Conservation (phyloP, 176 grass and related monocot genomes). For the Calamus simplicifolius region DNA sequence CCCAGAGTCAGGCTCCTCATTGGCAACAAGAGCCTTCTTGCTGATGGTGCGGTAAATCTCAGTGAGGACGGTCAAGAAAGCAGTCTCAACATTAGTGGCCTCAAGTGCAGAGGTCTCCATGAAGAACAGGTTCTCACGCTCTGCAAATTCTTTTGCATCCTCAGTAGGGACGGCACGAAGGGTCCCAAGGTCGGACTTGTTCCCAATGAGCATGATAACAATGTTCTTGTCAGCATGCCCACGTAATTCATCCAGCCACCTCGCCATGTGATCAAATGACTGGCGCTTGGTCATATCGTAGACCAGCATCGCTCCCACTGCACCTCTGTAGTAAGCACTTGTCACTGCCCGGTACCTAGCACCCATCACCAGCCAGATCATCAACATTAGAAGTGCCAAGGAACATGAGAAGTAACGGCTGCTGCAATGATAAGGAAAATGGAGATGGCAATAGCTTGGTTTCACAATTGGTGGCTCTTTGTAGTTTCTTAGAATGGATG, state of each 20-base stretch:
- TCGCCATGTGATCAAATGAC: neutral
- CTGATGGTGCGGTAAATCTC: neutral
- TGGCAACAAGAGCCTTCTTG: constrained; percentile 1
- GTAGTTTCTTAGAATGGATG: too few relatives aligned
- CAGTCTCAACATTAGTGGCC: too few relatives aligned
- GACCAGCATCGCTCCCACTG: neutral
- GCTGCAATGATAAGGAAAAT: too few relatives aligned
- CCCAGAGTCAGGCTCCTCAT: neutral
- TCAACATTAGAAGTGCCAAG: too few relatives aligned
- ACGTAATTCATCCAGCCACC: neutral
- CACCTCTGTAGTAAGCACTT: constrained; percentile 7
- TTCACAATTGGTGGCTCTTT: too few relatives aligned
- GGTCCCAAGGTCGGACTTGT: too few relatives aligned
- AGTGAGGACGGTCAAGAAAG: neutral
- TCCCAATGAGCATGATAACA: too few relatives aligned
- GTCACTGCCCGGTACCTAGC: constrained; percentile 1
- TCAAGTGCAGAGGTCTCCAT: constrained; percentile 2
- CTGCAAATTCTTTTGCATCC: neutral
- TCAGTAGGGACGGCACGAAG: too few relatives aligned
- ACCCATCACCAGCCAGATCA: too few relatives aligned
- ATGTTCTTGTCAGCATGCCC: neutral
- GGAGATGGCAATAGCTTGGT: too few relatives aligned
- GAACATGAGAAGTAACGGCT: too few relatives aligned
- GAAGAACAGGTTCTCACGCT: constrained; percentile 3
- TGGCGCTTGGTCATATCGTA: constrained; percentile 1